phyloP scores from a whole-genome alignment of 176 grass and related monocot species.

The Oryza glumipatula region DNA sequence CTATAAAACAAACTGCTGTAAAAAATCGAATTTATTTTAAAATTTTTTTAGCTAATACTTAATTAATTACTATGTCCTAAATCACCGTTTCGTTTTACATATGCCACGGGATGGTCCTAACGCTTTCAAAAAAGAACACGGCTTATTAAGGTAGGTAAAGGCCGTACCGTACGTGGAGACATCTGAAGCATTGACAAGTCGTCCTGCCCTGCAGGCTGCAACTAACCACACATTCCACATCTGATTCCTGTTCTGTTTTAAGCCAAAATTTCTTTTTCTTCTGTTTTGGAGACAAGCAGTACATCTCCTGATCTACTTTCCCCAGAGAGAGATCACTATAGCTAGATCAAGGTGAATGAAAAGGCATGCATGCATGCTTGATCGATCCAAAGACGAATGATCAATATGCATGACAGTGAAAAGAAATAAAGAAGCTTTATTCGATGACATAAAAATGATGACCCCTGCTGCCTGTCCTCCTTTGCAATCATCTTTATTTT shows the following conservation, averaged over 20 bases:
- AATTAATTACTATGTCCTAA: no score
- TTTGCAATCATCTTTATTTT: neutral
- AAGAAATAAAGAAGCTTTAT: neutral
- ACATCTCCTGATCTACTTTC: neutral
- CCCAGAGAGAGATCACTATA: neutral
- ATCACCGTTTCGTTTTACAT: no score
- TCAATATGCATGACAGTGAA: neutral
- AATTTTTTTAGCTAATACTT: no score
- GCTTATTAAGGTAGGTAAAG: neutral
- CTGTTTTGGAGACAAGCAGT: neutral
- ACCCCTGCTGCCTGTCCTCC: neutral
- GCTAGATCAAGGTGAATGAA: neutral
- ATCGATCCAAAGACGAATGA: neutral
- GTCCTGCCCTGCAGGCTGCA: neutral
- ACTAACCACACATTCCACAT: neutral
- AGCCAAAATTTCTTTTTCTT: neutral
- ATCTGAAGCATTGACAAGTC: neutral
- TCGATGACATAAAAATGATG: neutral
- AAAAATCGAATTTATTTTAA: no score
- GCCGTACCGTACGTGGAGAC: neutral
- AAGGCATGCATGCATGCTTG: neutral
- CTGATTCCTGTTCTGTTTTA: neutral
- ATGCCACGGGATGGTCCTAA: no score
- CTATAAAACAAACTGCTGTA: no score
- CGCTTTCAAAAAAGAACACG: no score